Percentiles rank a stretch among this genome's conserved stretches.
Evolutionary conservation across 345 rosid genomes (phyloP).

Genomic region (Citrus glauca): DNA sequence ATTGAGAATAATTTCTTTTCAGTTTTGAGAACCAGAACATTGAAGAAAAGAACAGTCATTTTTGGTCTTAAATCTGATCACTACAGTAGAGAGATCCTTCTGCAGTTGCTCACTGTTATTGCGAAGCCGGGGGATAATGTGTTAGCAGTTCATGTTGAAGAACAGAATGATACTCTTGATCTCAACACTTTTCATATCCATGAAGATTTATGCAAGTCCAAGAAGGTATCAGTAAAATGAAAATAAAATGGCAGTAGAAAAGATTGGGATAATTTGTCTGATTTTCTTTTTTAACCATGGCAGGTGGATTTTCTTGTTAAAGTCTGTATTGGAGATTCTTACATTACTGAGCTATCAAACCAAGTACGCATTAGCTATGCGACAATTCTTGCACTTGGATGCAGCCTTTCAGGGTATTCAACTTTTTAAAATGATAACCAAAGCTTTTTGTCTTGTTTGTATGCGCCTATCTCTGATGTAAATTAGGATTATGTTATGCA

Average conservation of each 20-base stretch:
- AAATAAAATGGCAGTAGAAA: neutral
- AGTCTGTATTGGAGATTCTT: constrained; percentile 30
- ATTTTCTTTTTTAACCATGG: neutral
- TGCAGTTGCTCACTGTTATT: constrained; percentile 14
- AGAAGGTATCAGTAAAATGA: constrained; percentile 15
- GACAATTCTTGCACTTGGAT: constrained; percentile 36
- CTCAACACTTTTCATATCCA: constrained; percentile 35
- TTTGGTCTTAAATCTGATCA: constrained; percentile 34
- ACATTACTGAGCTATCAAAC: constrained; percentile 23
- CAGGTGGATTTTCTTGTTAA: constrained; percentile 40
- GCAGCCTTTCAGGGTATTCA: constrained; percentile 31
- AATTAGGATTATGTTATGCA: constrained; percentile 6
- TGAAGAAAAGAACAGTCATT: constrained; percentile 27
- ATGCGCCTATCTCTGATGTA: neutral
- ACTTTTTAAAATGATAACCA: neutral
- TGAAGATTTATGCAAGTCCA: constrained; percentile 37
- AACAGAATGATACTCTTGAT: constrained; percentile 26
- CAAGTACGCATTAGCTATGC: constrained; percentile 37
- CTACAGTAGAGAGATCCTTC: constrained; percentile 29
- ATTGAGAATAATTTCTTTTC: constrained; percentile 9
- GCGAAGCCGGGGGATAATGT: constrained; percentile 26
- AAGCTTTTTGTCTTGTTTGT: neutral
- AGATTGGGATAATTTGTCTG: neutral
- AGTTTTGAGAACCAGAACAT: constrained; percentile 5
- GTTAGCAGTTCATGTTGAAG: constrained; percentile 35